Conservation (phyloP, 306 rosid species). For the Rubus parviflorus region DNA sequence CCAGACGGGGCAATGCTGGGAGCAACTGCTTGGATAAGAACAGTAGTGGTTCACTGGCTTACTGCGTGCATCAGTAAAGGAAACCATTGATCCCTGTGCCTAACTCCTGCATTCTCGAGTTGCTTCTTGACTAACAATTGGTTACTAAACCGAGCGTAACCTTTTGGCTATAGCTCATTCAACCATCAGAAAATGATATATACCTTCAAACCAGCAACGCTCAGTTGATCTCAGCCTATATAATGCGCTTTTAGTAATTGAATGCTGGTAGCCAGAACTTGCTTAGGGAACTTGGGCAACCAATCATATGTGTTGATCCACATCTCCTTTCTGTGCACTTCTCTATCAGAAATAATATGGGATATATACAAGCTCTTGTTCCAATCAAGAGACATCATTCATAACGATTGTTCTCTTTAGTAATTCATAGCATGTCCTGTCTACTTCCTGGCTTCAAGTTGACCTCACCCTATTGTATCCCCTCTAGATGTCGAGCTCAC, state of each 20-base stretch:
- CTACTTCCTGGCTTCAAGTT: conserved; percentile 13
- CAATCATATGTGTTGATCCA: neutral
- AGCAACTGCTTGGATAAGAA: neutral
- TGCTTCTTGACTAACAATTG: neutral
- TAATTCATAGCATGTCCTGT: neutral
- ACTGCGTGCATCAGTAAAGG: neutral
- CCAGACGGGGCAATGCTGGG: neutral
- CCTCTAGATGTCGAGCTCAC: conserved; percentile 5
- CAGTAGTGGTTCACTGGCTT: neutral
- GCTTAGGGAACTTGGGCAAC: neutral
- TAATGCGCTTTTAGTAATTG: neutral
- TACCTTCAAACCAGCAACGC: neutral
- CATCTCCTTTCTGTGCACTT: neutral
- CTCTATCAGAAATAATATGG: neutral
- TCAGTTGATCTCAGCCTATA: neutral
- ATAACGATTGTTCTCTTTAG: neutral
- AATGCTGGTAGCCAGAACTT: neutral
- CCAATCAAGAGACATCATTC: neutral
- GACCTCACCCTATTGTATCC: conserved; percentile 1
- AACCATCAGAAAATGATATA: neutral
- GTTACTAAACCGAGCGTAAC: no score
- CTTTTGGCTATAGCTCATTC: no score
- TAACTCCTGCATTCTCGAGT: neutral
- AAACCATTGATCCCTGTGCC: no score
- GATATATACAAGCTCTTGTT: conserved; percentile 1